Evolutionary conservation across 805 yeast genomes (phyloP), one percentile per base, ranked within the genome.

Genomic region (Yarrowia osloensis): DNA sequence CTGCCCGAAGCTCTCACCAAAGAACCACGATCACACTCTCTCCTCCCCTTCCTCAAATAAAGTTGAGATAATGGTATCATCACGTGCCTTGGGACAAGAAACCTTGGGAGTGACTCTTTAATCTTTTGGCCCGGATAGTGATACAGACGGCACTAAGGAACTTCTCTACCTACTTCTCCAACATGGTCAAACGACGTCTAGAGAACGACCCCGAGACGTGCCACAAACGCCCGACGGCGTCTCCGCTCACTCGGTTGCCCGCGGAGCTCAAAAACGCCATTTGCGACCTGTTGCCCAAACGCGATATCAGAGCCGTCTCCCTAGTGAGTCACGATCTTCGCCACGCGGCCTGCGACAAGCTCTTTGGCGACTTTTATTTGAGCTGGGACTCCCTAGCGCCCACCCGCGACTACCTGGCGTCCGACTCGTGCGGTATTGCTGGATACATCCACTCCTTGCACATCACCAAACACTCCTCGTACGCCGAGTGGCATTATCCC

Each of bases 401-500:
- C 21, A 63, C 39, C 2, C 35, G 37, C 28, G 67, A 47, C 37
- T 35, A 37, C 22, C 59, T 49, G 17, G 26, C 35, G 11, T 37
- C 67, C 1, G 50, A 49, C 6, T 21, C 39, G 26, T 39, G 49
- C 17, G 28, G 9, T n/a, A 28, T 63, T 1, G 59, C 50, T 8
- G 35, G 29, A 6, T 39, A 46, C 21, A 50, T 63, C 28, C 67
- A 50, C 19, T 26, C 57, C 2, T 22, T 63, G n/a, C 49, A 40
- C 37, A 50, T 63, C 28, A 49, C 67, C 17, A 63, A 68, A 15
- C 69, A 67, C 26, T 68, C 70, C 29, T 65, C 68, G 11, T 63
- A 54, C 11, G 70, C 69, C 22, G 70, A 68, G 26, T 68, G 70
- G 70, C 68, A 68, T 39, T 59, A 68, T 11, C 40, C 67, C 6